phyloP scores from a whole-genome alignment of 1,139 yeast genomes.

The Geotrichum fermentans region DNA sequence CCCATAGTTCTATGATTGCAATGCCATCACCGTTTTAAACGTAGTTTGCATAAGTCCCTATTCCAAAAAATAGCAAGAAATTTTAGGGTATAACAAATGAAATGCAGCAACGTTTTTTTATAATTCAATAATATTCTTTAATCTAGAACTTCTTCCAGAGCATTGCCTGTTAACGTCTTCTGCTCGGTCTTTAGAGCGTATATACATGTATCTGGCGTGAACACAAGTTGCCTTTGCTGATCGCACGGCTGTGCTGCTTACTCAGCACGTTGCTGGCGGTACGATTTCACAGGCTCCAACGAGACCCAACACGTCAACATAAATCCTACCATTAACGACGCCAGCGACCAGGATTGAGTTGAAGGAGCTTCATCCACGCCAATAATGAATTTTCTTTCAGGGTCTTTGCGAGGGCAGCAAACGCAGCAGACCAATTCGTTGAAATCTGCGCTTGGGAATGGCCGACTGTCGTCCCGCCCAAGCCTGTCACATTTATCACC shows the following conservation, averaged over 20 bases:
- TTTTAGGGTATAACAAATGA: too few relatives aligned
- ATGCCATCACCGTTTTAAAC: too few relatives aligned
- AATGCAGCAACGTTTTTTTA: not conserved
- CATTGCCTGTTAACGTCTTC: not conserved
- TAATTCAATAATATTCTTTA: not conserved
- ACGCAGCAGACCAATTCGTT: not conserved
- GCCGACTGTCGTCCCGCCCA: not conserved
- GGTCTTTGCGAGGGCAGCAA: constrained; percentile 1
- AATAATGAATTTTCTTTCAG: constrained; percentile 3
- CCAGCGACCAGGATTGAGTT: not conserved
- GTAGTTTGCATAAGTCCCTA: too few relatives aligned
- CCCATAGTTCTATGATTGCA: too few relatives aligned
- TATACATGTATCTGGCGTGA: not conserved
- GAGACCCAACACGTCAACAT: not conserved
- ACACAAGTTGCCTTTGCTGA: not conserved
- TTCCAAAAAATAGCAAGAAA: too few relatives aligned
- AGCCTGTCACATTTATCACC: not conserved
- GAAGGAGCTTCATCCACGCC: not conserved
- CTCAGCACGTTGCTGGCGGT: not conserved
- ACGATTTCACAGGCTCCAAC: not conserved
- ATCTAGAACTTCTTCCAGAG: not conserved
- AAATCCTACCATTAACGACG: not conserved
- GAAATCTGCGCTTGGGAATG: not conserved
- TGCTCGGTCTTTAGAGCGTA: not conserved
- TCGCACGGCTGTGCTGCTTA: not conserved